phyloP scores from a whole-genome alignment of 1,284 basidiomycete genomes.

The Rhodotorula sp. region DNA sequence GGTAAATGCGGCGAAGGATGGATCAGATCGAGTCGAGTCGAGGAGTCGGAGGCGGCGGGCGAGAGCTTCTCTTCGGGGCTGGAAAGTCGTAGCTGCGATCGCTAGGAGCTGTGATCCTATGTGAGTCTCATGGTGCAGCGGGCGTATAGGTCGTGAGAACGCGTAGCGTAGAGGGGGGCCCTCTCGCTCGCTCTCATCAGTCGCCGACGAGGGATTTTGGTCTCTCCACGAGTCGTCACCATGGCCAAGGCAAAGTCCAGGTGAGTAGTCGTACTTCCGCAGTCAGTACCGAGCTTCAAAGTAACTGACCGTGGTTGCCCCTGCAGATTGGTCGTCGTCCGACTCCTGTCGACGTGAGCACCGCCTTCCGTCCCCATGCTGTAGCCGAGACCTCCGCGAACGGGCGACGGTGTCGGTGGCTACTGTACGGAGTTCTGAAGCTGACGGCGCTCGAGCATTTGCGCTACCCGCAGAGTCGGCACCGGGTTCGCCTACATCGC shows the following conservation, averaged over 20 bases:
- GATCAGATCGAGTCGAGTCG: no score
- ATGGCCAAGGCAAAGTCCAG: slow-evolving; percentile 40
- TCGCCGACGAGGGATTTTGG: background rate
- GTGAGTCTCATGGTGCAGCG: no score
- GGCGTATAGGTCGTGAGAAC: no score
- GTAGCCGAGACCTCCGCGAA: no score
- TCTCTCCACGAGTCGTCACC: background rate
- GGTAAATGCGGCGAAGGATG: no score
- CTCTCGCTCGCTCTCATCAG: background rate
- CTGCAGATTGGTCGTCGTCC: slow-evolving; percentile 29
- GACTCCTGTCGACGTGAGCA: slow-evolving; percentile 36
- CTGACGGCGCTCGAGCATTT: background rate
- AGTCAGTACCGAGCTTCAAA: accelerated
- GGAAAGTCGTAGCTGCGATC: no score
- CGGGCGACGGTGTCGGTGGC: no score
- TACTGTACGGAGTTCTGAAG: background rate
- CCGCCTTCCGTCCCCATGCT: background rate
- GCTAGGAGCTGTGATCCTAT: no score
- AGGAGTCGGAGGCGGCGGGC: no score
- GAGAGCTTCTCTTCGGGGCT: no score
- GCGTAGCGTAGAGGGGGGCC: background rate
- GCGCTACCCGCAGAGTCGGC: slow-evolving; percentile 16
- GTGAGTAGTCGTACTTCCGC: background rate
- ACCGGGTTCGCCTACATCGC: slow-evolving; percentile 41
- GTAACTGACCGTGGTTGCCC: no score